Conservation (phyloP, 148 eudicot genomes). For the Rhododendron vialii region DNA sequence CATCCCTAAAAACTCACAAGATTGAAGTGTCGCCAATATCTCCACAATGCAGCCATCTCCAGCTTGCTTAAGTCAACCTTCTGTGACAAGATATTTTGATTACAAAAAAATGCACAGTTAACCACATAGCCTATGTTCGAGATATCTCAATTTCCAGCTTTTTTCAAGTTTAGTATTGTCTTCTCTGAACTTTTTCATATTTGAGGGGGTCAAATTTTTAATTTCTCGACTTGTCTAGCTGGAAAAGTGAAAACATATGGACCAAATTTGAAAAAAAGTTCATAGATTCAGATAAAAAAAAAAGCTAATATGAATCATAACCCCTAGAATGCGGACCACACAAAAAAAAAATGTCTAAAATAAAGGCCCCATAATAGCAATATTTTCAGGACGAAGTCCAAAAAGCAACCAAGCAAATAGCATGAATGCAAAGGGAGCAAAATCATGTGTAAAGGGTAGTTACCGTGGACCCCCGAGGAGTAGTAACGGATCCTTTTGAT, state of each 20-base stretch:
- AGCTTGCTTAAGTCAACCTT: slow-evolving; percentile 70
- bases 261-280: background rate
- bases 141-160: background rate
- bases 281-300: background rate
- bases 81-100: slow-evolving; percentile 20
- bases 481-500: slow-evolving; percentile 42
- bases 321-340: background rate
- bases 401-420: background rate
- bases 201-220: background rate
- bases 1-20: slow-evolving; percentile 41
- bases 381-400: background rate
- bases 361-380: background rate
- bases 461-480: slow-evolving; percentile 43
- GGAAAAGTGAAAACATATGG: background rate
- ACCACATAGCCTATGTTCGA: background rate
- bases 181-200: background rate
- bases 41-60: slow-evolving; percentile 63
- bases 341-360: background rate
- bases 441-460: slow-evolving; percentile 8
- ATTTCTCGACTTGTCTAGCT: background rate
- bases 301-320: background rate
- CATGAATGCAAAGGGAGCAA: slow-evolving; percentile 2
- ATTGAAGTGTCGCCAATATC: slow-evolving; percentile 65
- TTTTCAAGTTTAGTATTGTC: background rate
- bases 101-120: background rate